Evolutionary conservation across 2,329 filamentous ascomycete species (phyloP).

Genomic region (Cladophialophora bantiana): DNA sequence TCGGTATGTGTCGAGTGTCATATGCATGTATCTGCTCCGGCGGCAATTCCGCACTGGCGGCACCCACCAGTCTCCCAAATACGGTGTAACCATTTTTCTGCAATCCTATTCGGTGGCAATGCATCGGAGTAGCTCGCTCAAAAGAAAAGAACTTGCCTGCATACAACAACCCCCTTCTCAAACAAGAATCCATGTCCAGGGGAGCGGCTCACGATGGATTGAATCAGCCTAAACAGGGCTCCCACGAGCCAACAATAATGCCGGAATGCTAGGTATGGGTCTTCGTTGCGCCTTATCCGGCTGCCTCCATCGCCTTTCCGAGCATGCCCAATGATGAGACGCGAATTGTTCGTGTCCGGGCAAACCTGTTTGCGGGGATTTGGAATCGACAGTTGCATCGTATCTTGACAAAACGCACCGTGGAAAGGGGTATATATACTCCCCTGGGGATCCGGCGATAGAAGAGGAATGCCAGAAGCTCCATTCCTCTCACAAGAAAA

Average conservation of each 20-base stretch:
- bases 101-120: too few species aligned
- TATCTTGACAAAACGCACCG: background rate
- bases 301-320: background rate
- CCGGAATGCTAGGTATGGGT: background rate
- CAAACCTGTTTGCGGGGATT: background rate
- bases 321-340: background rate
- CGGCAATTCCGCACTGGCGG: too few species aligned
- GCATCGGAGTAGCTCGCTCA: too few species aligned
- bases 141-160: too few species aligned
- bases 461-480: background rate
- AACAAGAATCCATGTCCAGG: too few species aligned
- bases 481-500: background rate
- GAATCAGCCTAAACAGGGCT: background rate
- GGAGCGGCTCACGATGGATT: background rate
- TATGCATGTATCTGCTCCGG: too few species aligned
- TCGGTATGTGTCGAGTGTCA: too few species aligned
- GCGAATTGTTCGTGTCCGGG: background rate
- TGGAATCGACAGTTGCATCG: background rate
- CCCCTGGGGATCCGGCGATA: background rate
- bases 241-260: background rate
- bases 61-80: too few species aligned
- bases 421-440: background rate
- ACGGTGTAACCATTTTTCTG: too few species aligned
- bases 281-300: background rate
- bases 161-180: too few species aligned